phyloP scores from a whole-genome alignment of 106 monocot species.

The Dioscorea dumetorum region DNA sequence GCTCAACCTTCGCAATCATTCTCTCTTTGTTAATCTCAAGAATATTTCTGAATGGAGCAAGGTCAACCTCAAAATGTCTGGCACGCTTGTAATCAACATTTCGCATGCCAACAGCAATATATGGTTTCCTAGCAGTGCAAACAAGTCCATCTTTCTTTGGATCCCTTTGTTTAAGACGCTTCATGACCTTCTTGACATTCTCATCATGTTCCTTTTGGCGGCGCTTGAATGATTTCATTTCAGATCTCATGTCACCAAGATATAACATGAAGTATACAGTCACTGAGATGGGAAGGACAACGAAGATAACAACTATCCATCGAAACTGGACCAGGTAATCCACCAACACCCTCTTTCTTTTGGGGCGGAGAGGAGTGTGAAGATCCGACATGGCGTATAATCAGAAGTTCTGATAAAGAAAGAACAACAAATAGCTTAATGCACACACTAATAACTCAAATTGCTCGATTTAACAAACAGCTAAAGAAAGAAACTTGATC shows the following conservation, averaged over 20 bases:
- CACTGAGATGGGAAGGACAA: conserved; percentile 37
- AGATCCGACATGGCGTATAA: not conserved
- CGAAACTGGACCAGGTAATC: conserved; percentile 34
- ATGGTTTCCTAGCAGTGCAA: conserved; percentile 52
- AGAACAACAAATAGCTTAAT: not conserved
- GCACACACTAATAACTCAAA: not conserved
- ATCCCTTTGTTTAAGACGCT: conserved; percentile 36
- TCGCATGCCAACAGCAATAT: conserved; percentile 46
- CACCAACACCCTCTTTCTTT: conserved; percentile 33
- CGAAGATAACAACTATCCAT: conserved; percentile 46
- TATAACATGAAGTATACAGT: conserved; percentile 25
- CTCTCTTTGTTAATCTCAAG: conserved; percentile 47
- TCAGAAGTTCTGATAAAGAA: not conserved
- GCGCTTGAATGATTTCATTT: conserved; percentile 32
- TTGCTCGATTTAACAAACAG: not conserved
- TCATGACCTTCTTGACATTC: conserved; percentile 42
- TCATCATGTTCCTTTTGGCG: conserved; percentile 46
- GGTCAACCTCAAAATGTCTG: conserved; percentile 48
- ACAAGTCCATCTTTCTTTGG: conserved; percentile 49
- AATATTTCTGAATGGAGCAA: conserved; percentile 43
- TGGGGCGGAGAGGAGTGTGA: conserved; percentile 1
- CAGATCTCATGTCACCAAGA: conserved; percentile 23
- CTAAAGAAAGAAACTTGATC: not conserved
- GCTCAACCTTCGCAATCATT: conserved; percentile 46
- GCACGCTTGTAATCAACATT: conserved; percentile 57